These are phyloP conservation scores for Pyricularia grisea DNA, from an alignment of 2,329 filamentous ascomycete species.

Conservation along the genomic window DNA sequence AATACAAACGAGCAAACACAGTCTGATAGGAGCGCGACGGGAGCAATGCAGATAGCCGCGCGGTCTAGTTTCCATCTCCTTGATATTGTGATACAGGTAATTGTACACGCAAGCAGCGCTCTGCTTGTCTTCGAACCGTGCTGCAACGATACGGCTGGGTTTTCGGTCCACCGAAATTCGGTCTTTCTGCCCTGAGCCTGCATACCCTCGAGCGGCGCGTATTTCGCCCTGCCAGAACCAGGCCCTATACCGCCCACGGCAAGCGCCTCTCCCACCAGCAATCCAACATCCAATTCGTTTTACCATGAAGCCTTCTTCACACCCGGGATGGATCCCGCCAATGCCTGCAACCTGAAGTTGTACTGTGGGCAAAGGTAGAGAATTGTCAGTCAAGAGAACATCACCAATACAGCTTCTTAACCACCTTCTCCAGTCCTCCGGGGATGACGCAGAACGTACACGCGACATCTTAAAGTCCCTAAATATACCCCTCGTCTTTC, in stretches of 20 bases:
- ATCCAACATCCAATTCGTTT: slow-evolving; percentile 10
- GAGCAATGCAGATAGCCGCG: background rate
- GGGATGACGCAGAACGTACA: slow-evolving; percentile 48
- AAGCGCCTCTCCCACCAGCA: background rate
- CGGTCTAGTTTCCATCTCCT: background rate
- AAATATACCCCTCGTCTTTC: slow-evolving; percentile 84
- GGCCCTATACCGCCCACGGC: background rate
- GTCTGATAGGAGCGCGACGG: background rate
- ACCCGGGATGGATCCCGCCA: slow-evolving; percentile 77
- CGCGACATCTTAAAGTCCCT: slow-evolving; percentile 86
- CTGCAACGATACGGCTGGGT: background rate
- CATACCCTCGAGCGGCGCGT: background rate
- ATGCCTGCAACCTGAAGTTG: slow-evolving; percentile 84
- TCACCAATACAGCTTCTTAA: background rate
- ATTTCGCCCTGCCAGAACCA: background rate
- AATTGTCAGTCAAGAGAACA: background rate
- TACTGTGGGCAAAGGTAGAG: slow-evolving; percentile 45
- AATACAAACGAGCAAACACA: background rate
- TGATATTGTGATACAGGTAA: background rate
- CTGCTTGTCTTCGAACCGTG: background rate
- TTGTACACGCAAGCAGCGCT: background rate
- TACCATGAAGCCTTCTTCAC: slow-evolving; percentile 98
- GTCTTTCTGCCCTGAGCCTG: background rate
- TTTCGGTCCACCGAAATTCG: background rate
- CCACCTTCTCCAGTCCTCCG: background rate